Base-by-base conservation (phyloP, 192 early-diverging fungal species). In the Umbelopsis vinacea region DNA sequence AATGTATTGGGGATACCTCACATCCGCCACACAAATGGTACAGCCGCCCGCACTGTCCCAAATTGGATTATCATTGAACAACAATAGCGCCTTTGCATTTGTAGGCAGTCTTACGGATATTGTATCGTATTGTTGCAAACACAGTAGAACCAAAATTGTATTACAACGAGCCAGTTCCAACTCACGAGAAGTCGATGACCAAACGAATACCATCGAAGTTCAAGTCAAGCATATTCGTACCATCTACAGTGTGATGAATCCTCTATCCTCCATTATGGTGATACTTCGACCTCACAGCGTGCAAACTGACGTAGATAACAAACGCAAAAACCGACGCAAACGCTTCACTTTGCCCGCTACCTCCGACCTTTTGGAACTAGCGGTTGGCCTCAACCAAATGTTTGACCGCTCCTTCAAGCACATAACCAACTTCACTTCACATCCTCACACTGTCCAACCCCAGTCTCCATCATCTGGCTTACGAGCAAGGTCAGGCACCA, bases 11-110 rank as follows among this genome's bases (percentile, higher is more conserved):
- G 57, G 57, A 9, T 63, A 63, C n/a, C 14, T 63, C 4, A 63
- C 57, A 35, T 63, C 57, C 12, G 26, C 26, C 29, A 63, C 57
- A 3, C 57, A 63, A 26, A 63, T 63, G 57, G 57, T 63, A 14
- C 57, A 63, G 26, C 57, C 57, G 11, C 57, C 57, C 0, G 26
- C 57, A 19, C 33, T 63, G 29, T 63, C 57, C 57, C 57, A 63
- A 33, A 63, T 63, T 17, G 57, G 57, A 63, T 17, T 63, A 17
- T 63, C 57, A 0, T 63, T 63, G 14, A 63, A 63, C 57, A 63
- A 63, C 35, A 63, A 63, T 19, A 63, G 57, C 15, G 57, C 57
- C 6, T 63, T 63, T 63, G 57, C 57, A 19, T 63, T 63, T n/a
- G 57, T 63, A 11, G 57, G 57, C 57, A 63, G 57, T 29, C 26